Conservation (phyloP, 2,329 filamentous ascomycete genomes). For the Epichloe coenophiala region DNA sequence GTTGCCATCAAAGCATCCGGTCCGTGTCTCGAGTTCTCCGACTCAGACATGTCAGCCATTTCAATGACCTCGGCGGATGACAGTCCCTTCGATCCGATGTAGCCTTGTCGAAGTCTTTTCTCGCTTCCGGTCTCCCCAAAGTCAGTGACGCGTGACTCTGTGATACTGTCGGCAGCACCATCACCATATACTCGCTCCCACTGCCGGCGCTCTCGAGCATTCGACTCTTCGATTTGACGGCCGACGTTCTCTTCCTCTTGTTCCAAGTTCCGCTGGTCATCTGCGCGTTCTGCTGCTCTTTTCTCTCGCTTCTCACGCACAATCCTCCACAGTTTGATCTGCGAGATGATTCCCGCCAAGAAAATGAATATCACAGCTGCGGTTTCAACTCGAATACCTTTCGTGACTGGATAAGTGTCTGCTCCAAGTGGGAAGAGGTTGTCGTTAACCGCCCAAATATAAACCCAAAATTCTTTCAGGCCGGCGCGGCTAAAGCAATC, state of each 20-base stretch:
- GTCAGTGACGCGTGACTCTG: slow-evolving; percentile 34
- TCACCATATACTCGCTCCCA: slow-evolving; percentile 74
- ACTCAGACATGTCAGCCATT: slow-evolving; percentile 33
- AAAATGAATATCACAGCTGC: slow-evolving; percentile 64
- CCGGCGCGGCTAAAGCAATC: slow-evolving; percentile 87
- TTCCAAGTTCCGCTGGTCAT: slow-evolving; percentile 40
- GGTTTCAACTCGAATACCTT: slow-evolving; percentile 74
- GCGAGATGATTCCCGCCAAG: slow-evolving; percentile 65
- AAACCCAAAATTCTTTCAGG: slow-evolving; percentile 91
- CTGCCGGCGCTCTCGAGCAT: slow-evolving; percentile 44
- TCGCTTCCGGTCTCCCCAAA: slow-evolving; percentile 35
- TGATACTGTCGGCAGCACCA: slow-evolving; percentile 25
- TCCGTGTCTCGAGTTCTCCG: slow-evolving; percentile 15
- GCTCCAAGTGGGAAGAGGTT: slow-evolving; percentile 67
- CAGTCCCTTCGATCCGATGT: slow-evolving; percentile 21
- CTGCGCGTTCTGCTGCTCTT: slow-evolving; percentile 35
- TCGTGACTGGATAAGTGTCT: slow-evolving; percentile 71
- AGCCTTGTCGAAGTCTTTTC: slow-evolving; percentile 24
- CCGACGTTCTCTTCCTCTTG: slow-evolving; percentile 59
- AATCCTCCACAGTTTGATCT: slow-evolving; percentile 75
- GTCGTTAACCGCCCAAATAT: slow-evolving; percentile 73
- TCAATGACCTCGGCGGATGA: slow-evolving; percentile 38
- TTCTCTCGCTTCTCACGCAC: slow-evolving; percentile 49
- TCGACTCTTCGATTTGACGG: slow-evolving; percentile 48
- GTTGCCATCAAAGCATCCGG: slow-evolving; percentile 27